phyloP scores from a whole-genome alignment of 2,329 filamentous ascomycete genomes.

The Neonectria faginata region DNA sequence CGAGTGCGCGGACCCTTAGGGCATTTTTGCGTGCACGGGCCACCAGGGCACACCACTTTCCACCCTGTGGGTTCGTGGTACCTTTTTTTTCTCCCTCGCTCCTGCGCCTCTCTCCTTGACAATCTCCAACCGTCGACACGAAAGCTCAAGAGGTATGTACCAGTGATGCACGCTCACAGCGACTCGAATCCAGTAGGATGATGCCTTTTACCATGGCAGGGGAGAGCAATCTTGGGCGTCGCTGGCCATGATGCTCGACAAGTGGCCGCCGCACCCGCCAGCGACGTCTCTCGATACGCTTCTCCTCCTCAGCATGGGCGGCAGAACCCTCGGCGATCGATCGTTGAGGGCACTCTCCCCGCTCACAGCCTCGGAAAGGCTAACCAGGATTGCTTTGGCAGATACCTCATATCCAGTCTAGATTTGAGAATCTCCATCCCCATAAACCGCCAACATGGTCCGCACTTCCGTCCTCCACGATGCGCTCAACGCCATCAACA shows the following conservation, averaged over 20 bases:
- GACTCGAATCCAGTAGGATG: conserved; percentile 53
- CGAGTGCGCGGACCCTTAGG: conserved; percentile 54
- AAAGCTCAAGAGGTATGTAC: conserved; percentile 61
- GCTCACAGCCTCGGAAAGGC: conserved; percentile 70
- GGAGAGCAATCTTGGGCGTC: conserved; percentile 69
- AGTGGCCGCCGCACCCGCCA: conserved; percentile 34
- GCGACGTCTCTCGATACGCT: conserved; percentile 65
- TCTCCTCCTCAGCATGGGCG: conserved; percentile 73
- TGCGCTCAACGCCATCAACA: conserved; percentile 99
- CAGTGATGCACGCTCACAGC: conserved; percentile 45
- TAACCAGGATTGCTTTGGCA: conserved; percentile 64
- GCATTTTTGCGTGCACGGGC: conserved; percentile 58
- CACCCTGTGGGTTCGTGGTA: conserved; percentile 17
- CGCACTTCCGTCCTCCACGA: conserved; percentile 99
- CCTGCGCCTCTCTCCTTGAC: conserved; percentile 40
- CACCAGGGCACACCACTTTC: conserved; percentile 54
- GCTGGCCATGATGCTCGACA: conserved; percentile 39
- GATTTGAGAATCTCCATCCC: conserved; percentile 83
- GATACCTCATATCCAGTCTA: conserved; percentile 73
- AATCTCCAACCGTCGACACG: conserved; percentile 44
- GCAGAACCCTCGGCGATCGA: conserved; percentile 74
- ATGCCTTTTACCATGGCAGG: conserved; percentile 66
- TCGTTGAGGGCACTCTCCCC: conserved; percentile 75
- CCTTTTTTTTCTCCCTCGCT: conserved; percentile 33
- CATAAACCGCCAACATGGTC: conserved; percentile 88